phyloP scores from a whole-genome alignment of 2,329 filamentous ascomycete species.

The Neofusicoccum sp. region DNA sequence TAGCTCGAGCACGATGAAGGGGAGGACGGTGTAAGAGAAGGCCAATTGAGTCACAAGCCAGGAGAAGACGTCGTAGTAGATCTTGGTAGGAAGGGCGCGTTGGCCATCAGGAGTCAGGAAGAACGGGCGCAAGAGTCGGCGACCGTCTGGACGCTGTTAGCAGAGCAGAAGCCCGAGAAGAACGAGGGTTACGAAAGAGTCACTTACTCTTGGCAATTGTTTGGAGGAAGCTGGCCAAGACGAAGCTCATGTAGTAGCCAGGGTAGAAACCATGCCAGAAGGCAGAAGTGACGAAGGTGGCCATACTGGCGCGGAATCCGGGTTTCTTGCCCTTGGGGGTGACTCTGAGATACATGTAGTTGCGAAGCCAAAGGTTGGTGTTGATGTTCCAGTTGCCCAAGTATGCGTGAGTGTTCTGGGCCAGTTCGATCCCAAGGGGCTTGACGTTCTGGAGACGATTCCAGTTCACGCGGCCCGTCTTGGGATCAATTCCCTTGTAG shows the following conservation, averaged over 20 bases:
- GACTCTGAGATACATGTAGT: slow-evolving; percentile 93
- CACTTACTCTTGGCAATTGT: slow-evolving; percentile 88
- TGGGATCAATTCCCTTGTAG: slow-evolving; percentile 88
- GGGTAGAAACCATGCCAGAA: slow-evolving; percentile 99
- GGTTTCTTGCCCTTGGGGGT: slow-evolving; percentile 96
- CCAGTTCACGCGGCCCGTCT: slow-evolving; percentile 85
- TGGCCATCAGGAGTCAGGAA: slow-evolving; percentile 79
- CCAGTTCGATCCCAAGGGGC: slow-evolving; percentile 81
- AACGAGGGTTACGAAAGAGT: not conserved
- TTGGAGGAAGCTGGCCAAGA: slow-evolving; percentile 88
- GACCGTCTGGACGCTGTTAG: slow-evolving; percentile 66
- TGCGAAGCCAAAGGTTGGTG: slow-evolving; percentile 94
- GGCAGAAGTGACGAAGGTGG: slow-evolving; percentile 91
- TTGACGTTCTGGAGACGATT: slow-evolving; percentile 88
- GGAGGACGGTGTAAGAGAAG: slow-evolving; percentile 80
- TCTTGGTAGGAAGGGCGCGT: slow-evolving; percentile 62
- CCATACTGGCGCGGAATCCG: slow-evolving; percentile 90
- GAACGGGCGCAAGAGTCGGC: slow-evolving; percentile 87
- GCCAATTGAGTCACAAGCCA: slow-evolving; percentile 77
- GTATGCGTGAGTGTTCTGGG: slow-evolving; percentile 91
- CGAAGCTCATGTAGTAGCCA: slow-evolving; percentile 90
- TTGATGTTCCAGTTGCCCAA: slow-evolving; percentile 98
- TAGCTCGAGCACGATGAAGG: slow-evolving; percentile 82
- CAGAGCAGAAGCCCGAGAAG: not conserved
- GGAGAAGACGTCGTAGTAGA: slow-evolving; percentile 81